Evolutionary conservation across 768 basidiomycete species (phyloP), one percentile per base, ranked within the genome.

Genomic region (Mycena capillaripes): DNA sequence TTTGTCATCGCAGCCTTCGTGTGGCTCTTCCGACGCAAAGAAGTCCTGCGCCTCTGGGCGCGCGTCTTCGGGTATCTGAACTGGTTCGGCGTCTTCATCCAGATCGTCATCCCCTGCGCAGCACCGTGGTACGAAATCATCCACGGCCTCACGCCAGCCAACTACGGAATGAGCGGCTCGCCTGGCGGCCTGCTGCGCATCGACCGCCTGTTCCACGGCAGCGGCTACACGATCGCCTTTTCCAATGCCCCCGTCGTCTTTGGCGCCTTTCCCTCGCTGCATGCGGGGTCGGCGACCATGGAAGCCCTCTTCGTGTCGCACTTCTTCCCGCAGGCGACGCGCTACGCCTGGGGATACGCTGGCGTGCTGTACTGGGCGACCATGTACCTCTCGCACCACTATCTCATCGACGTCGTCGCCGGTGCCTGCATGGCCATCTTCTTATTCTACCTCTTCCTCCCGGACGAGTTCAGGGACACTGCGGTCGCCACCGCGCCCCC

Each of bases 81-180:
- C 83, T 86, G 97, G 65, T 83, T 88, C 14, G 97, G 97, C 1
- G 98, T 99, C 38, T 81, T 97, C 77, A 88, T 91, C 68, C 97
- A 98, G 80, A 92, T 98, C 78, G 78, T 95, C 40, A 88, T 99
- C 68, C 98, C 97, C 0, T 98, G 97, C 78, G 92, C 97, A 1
- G 93, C 98, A 1, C 98, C 98, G 7, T 94, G 98, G 98, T 99
- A 99, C 82, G 97, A 99, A 79, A 89, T 99, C 76, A 95, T 98
- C 75, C 93, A 99, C 79, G 98, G 98, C 1, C 91, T 98, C 42
- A 97, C 95, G 0, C 98, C 98, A 0, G 98, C 98, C 36, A 90
- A 96, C 77, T 99, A 99, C 85, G 84, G 85, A 57, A 97, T 97
- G 89, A 91, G 90, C 55, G 98, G 98, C 25, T 98, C 97, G 0